These are phyloP conservation scores for Trichoderma brevicompactum DNA, from an alignment of 2,329 filamentous ascomycete species.

Conservation along the genomic window DNA sequence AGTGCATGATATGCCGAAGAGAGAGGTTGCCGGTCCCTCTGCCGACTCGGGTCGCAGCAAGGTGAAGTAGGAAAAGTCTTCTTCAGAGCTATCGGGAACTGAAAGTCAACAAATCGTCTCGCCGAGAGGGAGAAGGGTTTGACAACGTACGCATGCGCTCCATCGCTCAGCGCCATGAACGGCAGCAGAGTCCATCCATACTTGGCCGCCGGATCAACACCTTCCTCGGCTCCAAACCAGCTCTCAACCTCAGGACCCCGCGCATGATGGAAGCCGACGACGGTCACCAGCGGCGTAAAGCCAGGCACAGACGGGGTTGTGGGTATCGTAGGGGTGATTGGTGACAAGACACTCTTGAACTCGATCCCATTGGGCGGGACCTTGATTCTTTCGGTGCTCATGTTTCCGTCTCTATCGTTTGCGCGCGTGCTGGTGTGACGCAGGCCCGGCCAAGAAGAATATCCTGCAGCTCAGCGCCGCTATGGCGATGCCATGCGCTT, in stretches of 20 bases:
- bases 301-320: constrained; percentile 41
- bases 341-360: constrained; percentile 40
- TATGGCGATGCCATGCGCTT: constrained; percentile 36
- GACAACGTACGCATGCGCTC: constrained; percentile 80
- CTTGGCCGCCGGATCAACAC: constrained; percentile 75
- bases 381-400: constrained; percentile 40
- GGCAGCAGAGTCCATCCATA: constrained; percentile 92
- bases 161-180: constrained; percentile 96
- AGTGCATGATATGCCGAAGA: constrained; percentile 96
- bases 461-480: constrained; percentile 30
- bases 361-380: constrained; percentile 35
- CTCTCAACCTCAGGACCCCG: constrained; percentile 89
- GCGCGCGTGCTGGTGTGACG: not conserved
- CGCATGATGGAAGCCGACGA: constrained; percentile 85
- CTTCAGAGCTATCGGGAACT: constrained; percentile 65
- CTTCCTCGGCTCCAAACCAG: constrained; percentile 81
- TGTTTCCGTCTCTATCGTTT: constrained; percentile 30
- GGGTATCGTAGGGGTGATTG: constrained; percentile 40
- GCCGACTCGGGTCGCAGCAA: constrained; percentile 68
- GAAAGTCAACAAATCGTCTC: constrained; percentile 29
- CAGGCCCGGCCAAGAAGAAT: constrained; percentile 19
- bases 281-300: constrained; percentile 72
- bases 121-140: not conserved
- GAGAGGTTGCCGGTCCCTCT: constrained; percentile 68
- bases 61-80: constrained; percentile 99